phyloP scores from a whole-genome alignment of 2,329 filamentous ascomycete genomes.

The Neocucurbitaria cava region DNA sequence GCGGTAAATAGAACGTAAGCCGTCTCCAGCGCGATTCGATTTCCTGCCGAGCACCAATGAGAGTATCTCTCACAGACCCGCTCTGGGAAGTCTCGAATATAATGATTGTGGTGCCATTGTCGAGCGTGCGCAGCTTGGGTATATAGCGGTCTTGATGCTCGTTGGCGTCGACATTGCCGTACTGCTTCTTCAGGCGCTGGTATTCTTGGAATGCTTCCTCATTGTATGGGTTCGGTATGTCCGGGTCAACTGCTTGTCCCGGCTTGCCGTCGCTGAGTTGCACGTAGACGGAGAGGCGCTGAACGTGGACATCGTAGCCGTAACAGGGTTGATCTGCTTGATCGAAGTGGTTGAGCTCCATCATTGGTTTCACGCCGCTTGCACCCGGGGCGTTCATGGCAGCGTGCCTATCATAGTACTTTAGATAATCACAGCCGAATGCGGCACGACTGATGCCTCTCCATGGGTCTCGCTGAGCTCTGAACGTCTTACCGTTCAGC shows the following conservation, averaged over 20 bases:
- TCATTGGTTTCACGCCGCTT: conserved; percentile 51
- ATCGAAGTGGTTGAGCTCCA: conserved; percentile 60
- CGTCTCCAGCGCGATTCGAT: conserved; percentile 62
- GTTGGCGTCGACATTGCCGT: conserved; percentile 35
- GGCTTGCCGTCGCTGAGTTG: conserved; percentile 56
- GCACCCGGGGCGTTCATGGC: conserved; percentile 17
- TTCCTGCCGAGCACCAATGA: conserved; percentile 58
- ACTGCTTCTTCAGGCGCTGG: conserved; percentile 38
- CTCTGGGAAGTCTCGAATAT: conserved; percentile 61
- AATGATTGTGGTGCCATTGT: conserved; percentile 59
- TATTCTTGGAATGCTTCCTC: conserved; percentile 46
- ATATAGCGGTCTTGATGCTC: conserved; percentile 47
- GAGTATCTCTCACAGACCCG: conserved; percentile 56
- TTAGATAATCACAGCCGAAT: conserved; percentile 62
- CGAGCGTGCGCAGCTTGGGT: conserved; percentile 53
- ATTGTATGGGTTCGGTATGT: conserved; percentile 56
- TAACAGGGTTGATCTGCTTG: conserved; percentile 52
- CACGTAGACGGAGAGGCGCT: conserved; percentile 59
- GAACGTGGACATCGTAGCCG: conserved; percentile 59
- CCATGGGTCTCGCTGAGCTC: conserved; percentile 59
- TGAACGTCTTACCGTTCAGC: conserved; percentile 60
- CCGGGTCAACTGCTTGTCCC: conserved; percentile 48
- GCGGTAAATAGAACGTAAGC: conserved; percentile 58
- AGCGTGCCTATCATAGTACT: conserved; percentile 49
- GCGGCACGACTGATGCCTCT: conserved; percentile 57